Evolutionary conservation across 2,329 filamentous ascomycete species (phyloP).

Genomic region (Talaromyces pinophilus): DNA sequence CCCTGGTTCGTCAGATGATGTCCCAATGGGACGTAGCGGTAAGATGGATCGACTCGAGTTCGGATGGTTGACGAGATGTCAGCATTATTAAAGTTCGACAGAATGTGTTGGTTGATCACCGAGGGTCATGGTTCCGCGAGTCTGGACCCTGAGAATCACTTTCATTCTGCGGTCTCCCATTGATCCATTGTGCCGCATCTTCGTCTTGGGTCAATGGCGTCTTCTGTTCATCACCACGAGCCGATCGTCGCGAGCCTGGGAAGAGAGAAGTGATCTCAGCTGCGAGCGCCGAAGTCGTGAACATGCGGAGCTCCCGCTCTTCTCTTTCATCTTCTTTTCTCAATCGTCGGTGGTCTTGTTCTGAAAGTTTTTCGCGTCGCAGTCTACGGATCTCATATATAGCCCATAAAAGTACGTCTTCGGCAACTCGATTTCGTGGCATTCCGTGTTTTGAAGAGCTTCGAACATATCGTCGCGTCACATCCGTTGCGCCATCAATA

Average conservation of each 20-base stretch:
- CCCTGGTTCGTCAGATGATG: neutral
- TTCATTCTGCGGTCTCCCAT: conserved; percentile 30
- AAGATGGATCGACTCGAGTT: neutral
- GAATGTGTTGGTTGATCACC: neutral
- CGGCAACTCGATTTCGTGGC: conserved; percentile 77
- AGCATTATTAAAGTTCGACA: neutral
- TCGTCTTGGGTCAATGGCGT: conserved; percentile 41
- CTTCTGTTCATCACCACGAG: conserved; percentile 45
- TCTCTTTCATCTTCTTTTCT: conserved; percentile 53
- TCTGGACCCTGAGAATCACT: conserved; percentile 21
- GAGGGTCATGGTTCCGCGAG: neutral
- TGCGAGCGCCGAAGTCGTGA: conserved; percentile 48
- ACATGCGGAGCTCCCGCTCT: conserved; percentile 49
- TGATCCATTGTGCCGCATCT: conserved; percentile 37
- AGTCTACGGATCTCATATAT: conserved; percentile 87
- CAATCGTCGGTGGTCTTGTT: conserved; percentile 63
- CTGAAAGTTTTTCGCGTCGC: conserved; percentile 79
- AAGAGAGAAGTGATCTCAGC: conserved; percentile 38
- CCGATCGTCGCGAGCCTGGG: conserved; percentile 43
- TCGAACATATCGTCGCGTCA: conserved; percentile 65
- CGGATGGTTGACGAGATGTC: neutral
- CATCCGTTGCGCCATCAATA: conserved; percentile 74
- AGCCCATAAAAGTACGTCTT: conserved; percentile 88
- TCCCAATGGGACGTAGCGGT: neutral
- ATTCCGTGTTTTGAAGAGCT: conserved; percentile 59